A percentile compares a stretch with the other conserved stretches of the same genome.
These are phyloP conservation scores for Celoporthe dispersa DNA, from an alignment of 2,329 filamentous ascomycete species.

Conservation along the genomic window DNA sequence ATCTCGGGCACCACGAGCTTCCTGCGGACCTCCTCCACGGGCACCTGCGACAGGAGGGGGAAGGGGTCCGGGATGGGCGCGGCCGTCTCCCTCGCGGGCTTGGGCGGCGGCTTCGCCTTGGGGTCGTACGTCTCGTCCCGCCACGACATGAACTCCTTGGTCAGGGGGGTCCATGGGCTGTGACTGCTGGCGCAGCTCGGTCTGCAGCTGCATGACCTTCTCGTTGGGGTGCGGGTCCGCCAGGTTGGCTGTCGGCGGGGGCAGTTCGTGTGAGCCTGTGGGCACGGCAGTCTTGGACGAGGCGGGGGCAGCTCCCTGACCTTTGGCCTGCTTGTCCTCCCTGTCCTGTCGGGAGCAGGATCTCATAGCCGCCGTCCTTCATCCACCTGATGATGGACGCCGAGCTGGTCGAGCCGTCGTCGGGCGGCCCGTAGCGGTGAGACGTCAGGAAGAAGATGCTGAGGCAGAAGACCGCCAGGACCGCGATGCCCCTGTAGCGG, in stretches of 20 bases:
- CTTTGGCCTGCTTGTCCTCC: conserved; percentile 25
- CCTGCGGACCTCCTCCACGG: conserved; percentile 32
- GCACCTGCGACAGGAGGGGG: conserved; percentile 40
- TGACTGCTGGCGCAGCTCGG: conserved; percentile 26
- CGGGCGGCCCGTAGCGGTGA: conserved; percentile 9
- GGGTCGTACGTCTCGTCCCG: conserved; percentile 24
- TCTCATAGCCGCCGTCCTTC: conserved; percentile 29
- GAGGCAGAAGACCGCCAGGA: conserved; percentile 24
- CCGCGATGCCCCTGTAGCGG: conserved; percentile 25
- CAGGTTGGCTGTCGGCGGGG: conserved; percentile 7
- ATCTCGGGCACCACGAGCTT: conserved; percentile 35
- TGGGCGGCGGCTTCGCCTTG: conserved; percentile 38
- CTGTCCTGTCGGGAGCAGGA: conserved; percentile 27
- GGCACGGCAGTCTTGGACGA: conserved; percentile 12
- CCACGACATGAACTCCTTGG: conserved; percentile 27
- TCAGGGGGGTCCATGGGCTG: conserved; percentile 28
- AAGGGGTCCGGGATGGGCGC: conserved; percentile 44
- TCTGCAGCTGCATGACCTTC: conserved; percentile 20
- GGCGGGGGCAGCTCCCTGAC: conserved; percentile 11
- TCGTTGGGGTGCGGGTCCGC: conserved; percentile 13
- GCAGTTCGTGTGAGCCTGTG: conserved; percentile 9
- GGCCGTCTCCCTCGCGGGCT: conserved; percentile 36
- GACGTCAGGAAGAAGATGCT: conserved; percentile 28
- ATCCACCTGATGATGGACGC: conserved; percentile 29
- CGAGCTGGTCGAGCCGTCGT: conserved; percentile 13